These are phyloP conservation scores for Pleoardoris graminearum DNA, from an alignment of 2,329 filamentous ascomycete genomes.

Conservation along the genomic window DNA sequence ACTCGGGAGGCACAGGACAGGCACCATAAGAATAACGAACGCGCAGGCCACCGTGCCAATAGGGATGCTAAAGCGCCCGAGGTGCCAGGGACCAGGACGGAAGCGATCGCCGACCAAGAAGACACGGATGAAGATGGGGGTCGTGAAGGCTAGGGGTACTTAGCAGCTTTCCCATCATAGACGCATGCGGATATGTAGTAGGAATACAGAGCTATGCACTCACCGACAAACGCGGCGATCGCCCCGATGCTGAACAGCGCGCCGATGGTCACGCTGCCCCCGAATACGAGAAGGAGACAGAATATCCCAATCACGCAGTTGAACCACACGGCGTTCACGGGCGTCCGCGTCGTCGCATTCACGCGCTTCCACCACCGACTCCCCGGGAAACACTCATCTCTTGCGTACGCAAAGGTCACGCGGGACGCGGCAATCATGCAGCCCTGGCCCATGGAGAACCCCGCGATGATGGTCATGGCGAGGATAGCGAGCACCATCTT, in stretches of 20 bases:
- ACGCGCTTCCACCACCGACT: constrained; percentile 63
- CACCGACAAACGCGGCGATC: constrained; percentile 65
- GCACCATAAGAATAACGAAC: constrained; percentile 69
- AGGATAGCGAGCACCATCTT: constrained; percentile 66
- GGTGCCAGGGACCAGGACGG: constrained; percentile 68
- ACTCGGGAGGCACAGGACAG: constrained; percentile 67
- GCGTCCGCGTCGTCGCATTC: constrained; percentile 64
- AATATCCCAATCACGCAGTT: constrained; percentile 64
- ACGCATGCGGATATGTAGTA: neutral
- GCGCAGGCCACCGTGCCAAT: constrained; percentile 60
- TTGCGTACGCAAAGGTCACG: constrained; percentile 73
- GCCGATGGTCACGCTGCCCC: constrained; percentile 63
- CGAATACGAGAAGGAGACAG: constrained; percentile 67
- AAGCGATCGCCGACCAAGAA: constrained; percentile 66
- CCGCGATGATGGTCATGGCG: constrained; percentile 67
- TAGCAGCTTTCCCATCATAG: neutral
- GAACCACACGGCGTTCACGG: constrained; percentile 72
- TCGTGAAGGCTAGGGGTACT: constrained; percentile 53
- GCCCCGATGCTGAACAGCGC: constrained; percentile 73
- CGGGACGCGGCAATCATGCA: constrained; percentile 70
- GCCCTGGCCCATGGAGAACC: constrained; percentile 73
- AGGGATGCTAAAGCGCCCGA: constrained; percentile 62
- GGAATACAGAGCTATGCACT: constrained; percentile 14
- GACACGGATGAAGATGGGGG: constrained; percentile 62
- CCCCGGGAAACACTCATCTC: constrained; percentile 70